These are phyloP conservation scores for Nakazawaea populi DNA, from an alignment of 805 yeast genomes.

Conservation along the genomic window DNA sequence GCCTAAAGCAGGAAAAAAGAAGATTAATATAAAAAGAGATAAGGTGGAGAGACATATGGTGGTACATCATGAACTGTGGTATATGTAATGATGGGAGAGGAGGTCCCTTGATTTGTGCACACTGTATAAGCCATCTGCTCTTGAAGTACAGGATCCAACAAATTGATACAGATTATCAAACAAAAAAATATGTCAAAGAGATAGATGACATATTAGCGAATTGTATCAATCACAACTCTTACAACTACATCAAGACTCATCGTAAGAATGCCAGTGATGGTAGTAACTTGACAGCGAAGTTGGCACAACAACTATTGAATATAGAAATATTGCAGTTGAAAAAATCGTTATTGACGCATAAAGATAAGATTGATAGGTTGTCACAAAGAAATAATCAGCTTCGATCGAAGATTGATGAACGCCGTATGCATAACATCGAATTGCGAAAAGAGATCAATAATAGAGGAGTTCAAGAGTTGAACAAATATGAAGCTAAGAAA, in stretches of 20 bases:
- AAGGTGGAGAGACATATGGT: not conserved
- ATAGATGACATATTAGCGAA: conserved; percentile 3
- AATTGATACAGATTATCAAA: conserved; percentile 3
- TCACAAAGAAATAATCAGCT: conserved; percentile 9
- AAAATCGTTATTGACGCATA: conserved; percentile 12
- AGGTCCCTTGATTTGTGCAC: not conserved
- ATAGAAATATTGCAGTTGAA: conserved; percentile 19
- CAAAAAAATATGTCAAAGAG: not conserved
- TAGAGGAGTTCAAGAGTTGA: not conserved
- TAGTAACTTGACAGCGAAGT: conserved; percentile 7
- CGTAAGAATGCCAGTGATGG: not conserved
- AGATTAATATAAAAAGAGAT: not conserved
- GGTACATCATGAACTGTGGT: conserved; percentile 1
- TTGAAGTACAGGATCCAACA: conserved; percentile 5
- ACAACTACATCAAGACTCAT: not conserved
- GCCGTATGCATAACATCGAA: conserved; percentile 6
- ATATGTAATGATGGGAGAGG: not conserved
- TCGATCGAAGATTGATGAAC: not conserved
- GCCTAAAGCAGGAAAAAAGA: not conserved
- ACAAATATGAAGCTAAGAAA: not conserved
- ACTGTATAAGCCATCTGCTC: conserved; percentile 7
- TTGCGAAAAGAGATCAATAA: not conserved
- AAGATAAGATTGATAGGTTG: conserved; percentile 8
- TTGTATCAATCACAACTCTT: conserved; percentile 7
- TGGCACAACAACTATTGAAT: conserved; percentile 24